phyloP scores from a whole-genome alignment of 2,329 filamentous ascomycete genomes.

The Colletotrichum somersetense region DNA sequence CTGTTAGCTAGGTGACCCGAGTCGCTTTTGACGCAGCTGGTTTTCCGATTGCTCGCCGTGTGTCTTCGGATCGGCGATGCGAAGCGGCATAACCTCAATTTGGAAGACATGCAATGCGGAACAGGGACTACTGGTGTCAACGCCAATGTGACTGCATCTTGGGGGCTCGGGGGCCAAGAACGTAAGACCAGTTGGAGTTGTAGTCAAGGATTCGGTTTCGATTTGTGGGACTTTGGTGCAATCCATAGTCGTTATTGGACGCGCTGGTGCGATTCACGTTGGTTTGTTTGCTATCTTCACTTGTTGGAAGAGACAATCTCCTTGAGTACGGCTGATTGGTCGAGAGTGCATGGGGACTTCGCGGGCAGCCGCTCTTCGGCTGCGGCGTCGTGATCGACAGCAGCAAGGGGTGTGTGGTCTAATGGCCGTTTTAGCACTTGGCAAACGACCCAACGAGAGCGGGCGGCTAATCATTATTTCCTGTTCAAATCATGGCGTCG shows the following conservation, averaged over 20 bases:
- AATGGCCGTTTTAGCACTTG: not conserved
- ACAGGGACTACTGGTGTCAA: not conserved
- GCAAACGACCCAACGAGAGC: not conserved
- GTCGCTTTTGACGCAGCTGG: not conserved
- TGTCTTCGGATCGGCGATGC: not conserved
- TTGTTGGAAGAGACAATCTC: constrained; percentile 8
- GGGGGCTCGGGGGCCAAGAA: too few relatives aligned
- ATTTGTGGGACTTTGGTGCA: not conserved
- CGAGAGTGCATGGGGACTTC: not conserved
- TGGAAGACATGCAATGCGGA: not conserved
- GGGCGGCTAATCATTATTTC: too few relatives aligned
- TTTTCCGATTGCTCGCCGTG: not conserved
- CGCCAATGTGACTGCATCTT: not conserved
- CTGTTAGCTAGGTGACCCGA: too few relatives aligned
- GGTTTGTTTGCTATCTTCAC: not conserved
- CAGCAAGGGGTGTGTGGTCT: not conserved
- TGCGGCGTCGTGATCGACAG: not conserved
- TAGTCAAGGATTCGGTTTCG: not conserved
- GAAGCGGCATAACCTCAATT: not conserved
- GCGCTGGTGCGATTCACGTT: not conserved
- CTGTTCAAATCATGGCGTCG: not conserved
- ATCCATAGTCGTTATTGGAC: too few relatives aligned
- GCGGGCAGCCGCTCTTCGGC: not conserved
- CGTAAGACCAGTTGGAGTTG: not conserved
- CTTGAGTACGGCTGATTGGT: not conserved